Evolutionary conservation across 1,139 yeast species (phyloP), one percentile per base, ranked within the genome.

Genomic region (Kluyveromyces sp.): DNA sequence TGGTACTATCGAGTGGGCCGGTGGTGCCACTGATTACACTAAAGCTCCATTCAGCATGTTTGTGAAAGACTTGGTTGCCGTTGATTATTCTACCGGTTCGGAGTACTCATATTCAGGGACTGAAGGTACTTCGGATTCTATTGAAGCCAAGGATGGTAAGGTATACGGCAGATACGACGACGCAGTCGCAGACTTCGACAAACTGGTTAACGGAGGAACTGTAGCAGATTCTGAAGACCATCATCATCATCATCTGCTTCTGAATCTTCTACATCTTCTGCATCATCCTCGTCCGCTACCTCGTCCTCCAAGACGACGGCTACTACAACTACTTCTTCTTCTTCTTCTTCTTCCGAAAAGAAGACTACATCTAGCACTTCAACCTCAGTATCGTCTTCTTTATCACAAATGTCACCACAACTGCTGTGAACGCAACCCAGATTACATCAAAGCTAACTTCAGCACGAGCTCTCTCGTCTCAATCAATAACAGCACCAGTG

Each of bases 1-100:
- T 29, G 95, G 94, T 34, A 84, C 94, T 6, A 81, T 85, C 49
- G 78, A 78, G 57, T 85, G 95, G 95, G 92, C 94, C 10, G 94
- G 95, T 45, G 95, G 95, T 45, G 53, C 55, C n/a, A 79, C 88
- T 10, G 82, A 84, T 62, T 83, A 77, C 60, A 54, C 74, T 10
- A 58, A 74, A 40, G 88, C 79, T 35, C 92, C 94, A 41, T 85
- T 79, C 63, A 63, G 79, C 35, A 85, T 85, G 86, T 61, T 74
- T 53, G 75, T 89, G 52, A 72, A 81, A 58, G 70, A 75, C 4
- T 59, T 88, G 38, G 65, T 74, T 38, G 86, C 85, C 21, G 70
- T 79, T 34, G 96, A 89, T 65, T 89, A 88, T 65, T 87, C 96
- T 3, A 74, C 87, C 21, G 96, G 97, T 39, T 59, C 73, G 1